Evolutionary conservation across 176 grass and related monocot species (phyloP).

Genomic region (Urochloa ruziziensis): DNA sequence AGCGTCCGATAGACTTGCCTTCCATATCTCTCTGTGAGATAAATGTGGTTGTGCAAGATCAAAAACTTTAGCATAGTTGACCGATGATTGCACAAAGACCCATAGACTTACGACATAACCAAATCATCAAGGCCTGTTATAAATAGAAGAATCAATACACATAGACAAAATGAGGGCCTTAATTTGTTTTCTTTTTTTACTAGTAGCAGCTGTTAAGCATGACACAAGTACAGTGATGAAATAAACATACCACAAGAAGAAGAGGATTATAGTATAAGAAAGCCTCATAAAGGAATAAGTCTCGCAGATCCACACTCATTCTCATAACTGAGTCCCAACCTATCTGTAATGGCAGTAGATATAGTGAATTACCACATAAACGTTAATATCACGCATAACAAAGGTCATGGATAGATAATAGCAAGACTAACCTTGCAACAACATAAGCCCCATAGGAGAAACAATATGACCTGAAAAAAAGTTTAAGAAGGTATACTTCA

Average conservation of each 20-base stretch:
- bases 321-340: slow-evolving; percentile 91
- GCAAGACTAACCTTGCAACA: slow-evolving; percentile 78
- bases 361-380: not conserved
- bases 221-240: not conserved
- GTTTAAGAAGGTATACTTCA: not conserved
- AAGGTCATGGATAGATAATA: not conserved
- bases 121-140: slow-evolving; percentile 96
- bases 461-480: slow-evolving; percentile 75
- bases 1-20: too few relatives aligned
- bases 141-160: slow-evolving; percentile 21
- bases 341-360: slow-evolving; percentile 55
- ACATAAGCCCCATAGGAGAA: slow-evolving; percentile 80
- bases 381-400: not conserved
- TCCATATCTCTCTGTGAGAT: too few relatives aligned
- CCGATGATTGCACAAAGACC: slow-evolving; percentile 81
- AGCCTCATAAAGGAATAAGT: slow-evolving; percentile 90
- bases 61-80: not conserved
- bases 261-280: slow-evolving; percentile 96
- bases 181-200: not conserved
- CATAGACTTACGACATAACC: slow-evolving; percentile 97
- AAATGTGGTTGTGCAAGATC: too few relatives aligned
- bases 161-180: not conserved
- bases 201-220: not conserved
- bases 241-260: slow-evolving; percentile 76
- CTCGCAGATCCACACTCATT: slow-evolving; percentile 82